Percentiles rank a stretch among this genome's conserved stretches.
Conservation (phyloP, 805 yeast species). For the Barnettozyma vustinii region DNA sequence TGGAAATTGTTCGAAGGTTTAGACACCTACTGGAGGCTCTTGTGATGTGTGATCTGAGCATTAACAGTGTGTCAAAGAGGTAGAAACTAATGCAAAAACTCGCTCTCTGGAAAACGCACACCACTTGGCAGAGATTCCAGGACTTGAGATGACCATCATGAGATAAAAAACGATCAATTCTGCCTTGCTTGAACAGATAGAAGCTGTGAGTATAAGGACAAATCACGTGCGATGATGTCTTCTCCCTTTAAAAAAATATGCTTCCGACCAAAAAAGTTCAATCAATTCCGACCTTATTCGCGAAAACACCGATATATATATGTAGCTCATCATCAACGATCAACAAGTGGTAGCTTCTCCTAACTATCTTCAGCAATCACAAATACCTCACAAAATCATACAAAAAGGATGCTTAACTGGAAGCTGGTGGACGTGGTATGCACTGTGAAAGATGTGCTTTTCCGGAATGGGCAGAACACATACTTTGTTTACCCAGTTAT, state of each 20-base stretch:
- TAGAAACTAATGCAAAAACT: not conserved
- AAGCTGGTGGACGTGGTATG: not conserved
- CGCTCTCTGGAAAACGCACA: not conserved
- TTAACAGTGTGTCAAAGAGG: not conserved
- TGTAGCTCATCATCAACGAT: not conserved
- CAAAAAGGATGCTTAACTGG: not conserved
- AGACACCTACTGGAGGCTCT: not conserved
- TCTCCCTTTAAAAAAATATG: no score
- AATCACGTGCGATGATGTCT: constrained; percentile 11
- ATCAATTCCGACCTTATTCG: not conserved
- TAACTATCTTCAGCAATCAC: no score
- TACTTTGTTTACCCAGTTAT: constrained; percentile 8
- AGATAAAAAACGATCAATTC: not conserved
- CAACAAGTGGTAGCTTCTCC: not conserved
- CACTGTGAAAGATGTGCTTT: constrained; percentile 1
- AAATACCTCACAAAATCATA: no score
- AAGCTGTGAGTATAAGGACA: not conserved
- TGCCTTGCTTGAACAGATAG: not conserved
- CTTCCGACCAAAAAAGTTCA: not conserved
- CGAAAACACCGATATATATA: not conserved
- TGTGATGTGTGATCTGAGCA: constrained; percentile 1
- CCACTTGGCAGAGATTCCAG: not conserved
- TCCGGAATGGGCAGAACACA: constrained; percentile 5
- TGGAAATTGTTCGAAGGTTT: constrained; percentile 4
- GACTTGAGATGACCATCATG: not conserved